Evolutionary conservation across 164 flowering plant species (phyloP).

Genomic region (Nymphaea colorata): DNA sequence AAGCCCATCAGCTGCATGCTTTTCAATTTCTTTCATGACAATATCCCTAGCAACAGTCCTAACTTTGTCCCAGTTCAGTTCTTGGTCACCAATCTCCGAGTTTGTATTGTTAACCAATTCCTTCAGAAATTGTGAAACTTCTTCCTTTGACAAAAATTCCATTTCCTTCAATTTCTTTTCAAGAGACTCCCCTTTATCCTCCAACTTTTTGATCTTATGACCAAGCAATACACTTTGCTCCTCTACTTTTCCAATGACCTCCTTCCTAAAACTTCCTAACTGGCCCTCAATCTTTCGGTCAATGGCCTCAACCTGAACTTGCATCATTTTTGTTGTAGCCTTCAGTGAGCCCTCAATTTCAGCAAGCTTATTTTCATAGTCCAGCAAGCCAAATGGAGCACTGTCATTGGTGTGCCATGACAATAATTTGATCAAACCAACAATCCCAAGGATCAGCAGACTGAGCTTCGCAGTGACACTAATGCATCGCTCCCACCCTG

Average conservation of each 20-base stretch:
- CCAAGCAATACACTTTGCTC: conserved; percentile 10
- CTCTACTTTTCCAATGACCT: conserved; percentile 16
- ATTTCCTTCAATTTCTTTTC: conserved; percentile 20
- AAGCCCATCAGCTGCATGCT: conserved; percentile 82
- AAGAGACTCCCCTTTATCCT: conserved; percentile 15
- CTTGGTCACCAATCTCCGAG: conserved; percentile 7
- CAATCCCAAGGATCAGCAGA: conserved; percentile 29
- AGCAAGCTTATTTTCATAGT: conserved; percentile 47
- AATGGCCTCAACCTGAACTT: conserved; percentile 58
- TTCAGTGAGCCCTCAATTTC: conserved; percentile 49
- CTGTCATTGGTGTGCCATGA: not conserved
- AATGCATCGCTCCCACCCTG: conserved; percentile 29
- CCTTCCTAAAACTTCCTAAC: conserved; percentile 17
- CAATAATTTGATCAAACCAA: conserved; percentile 39
- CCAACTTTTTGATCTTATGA: conserved; percentile 26
- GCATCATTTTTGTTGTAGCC: conserved; percentile 48
- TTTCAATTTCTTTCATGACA: conserved; percentile 62
- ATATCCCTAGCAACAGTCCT: conserved; percentile 48
- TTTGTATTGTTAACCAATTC: conserved; percentile 24
- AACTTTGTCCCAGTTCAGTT: conserved; percentile 42
- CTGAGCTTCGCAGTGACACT: conserved; percentile 51
- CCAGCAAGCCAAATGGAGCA: conserved; percentile 17
- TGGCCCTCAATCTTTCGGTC: conserved; percentile 23
- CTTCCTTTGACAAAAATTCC: conserved; percentile 40
- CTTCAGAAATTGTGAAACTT: conserved; percentile 31